Evolutionary conservation across 768 basidiomycete species (phyloP), one percentile per base, ranked within the genome.

Genomic region (Sporobolomyces pararoseus): DNA sequence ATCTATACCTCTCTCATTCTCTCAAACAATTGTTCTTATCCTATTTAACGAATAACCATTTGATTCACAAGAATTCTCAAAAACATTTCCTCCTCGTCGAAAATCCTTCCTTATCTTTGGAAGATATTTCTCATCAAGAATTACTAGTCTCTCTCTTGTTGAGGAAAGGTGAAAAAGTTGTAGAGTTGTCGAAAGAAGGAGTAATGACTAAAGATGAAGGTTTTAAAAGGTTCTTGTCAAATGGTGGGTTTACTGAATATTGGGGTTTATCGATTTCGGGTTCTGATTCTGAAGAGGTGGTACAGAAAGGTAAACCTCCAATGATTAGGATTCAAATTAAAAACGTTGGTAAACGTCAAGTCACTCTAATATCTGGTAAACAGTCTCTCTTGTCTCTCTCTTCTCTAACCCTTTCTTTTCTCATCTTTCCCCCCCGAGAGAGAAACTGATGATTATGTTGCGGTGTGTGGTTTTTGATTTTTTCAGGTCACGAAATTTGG

Each of bases 331-430:
- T 73, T 12, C 10, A 17, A 46, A 69, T 73, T 61, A 73, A 73
- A 68, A 69, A 63, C 31, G 72, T 73, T 37, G 72, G 72, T 12
- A 73, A 73, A 35, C 60, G 72, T 4, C 65, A 66, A 54, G 72
- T 73, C 29, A 73, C 72, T 16, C 65, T 73, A 44, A 27, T 73
- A 27, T 66, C 68, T 16, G 61, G 55, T 44, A 46, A 23, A 17
- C n/a, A 42, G 39, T 17, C 39, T 42, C 39, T 9, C 21, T 47
- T 47, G 13, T 6, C 21, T 6, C 23, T 47, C 46, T 47, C 21
- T 47, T 47, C 12, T 23, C 10, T 42, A 9, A 10, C 39, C 17
- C 39, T 42, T 17, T 42, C 39, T 42, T 17, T 42, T 17, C 17
- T 17, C 17, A 9, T 42, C 39, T 42, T 17, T 42, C 39, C 17